Percentiles rank a stretch among this genome's conserved stretches.
These are phyloP conservation scores for Coemansia sp. DNA, from an alignment of 192 early-diverging fungal genomes.

Conservation along the genomic window DNA sequence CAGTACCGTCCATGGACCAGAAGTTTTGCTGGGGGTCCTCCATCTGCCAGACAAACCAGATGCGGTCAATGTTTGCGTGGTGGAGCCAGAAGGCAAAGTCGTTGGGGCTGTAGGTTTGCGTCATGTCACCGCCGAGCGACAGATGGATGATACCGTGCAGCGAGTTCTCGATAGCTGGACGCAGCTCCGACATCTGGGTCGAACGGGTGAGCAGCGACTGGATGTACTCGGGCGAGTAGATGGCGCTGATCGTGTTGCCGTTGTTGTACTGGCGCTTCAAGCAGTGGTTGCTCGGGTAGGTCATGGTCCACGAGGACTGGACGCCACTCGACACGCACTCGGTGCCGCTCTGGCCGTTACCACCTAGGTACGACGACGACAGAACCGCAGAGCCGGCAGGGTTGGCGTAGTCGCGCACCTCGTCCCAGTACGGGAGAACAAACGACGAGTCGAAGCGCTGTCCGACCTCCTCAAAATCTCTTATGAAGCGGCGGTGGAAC, in stretches of 20 bases:
- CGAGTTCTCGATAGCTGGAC: constrained; percentile 45
- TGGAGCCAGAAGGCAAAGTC: constrained; percentile 57
- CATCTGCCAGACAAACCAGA: constrained; percentile 57
- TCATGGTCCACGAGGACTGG: constrained; percentile 21
- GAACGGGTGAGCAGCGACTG: constrained; percentile 44
- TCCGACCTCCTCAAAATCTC: constrained; percentile 52
- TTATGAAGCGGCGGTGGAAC: constrained; percentile 51
- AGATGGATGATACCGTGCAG: constrained; percentile 50
- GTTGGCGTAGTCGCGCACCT: constrained; percentile 51
- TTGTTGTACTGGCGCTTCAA: constrained; percentile 50
- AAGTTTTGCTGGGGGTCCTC: constrained; percentile 43
- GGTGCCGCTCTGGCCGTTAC: constrained; percentile 39
- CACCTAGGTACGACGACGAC: constrained; percentile 31
- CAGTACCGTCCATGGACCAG: constrained; percentile 34
- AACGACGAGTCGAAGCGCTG: constrained; percentile 33
- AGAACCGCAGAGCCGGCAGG: constrained; percentile 39
- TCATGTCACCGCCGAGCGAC: constrained; percentile 53
- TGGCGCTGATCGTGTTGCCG: constrained; percentile 36
- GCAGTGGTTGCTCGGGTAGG: constrained; percentile 43
- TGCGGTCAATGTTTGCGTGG: constrained; percentile 55
- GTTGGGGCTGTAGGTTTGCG: constrained; percentile 50
- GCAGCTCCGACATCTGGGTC: constrained; percentile 44
- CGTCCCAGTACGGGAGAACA: constrained; percentile 57
- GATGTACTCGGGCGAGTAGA: constrained; percentile 52
- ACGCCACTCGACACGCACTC: constrained; percentile 36